Conservation (phyloP, 2,329 filamentous ascomycete species). For the Cadophora luteo-olivacea region DNA sequence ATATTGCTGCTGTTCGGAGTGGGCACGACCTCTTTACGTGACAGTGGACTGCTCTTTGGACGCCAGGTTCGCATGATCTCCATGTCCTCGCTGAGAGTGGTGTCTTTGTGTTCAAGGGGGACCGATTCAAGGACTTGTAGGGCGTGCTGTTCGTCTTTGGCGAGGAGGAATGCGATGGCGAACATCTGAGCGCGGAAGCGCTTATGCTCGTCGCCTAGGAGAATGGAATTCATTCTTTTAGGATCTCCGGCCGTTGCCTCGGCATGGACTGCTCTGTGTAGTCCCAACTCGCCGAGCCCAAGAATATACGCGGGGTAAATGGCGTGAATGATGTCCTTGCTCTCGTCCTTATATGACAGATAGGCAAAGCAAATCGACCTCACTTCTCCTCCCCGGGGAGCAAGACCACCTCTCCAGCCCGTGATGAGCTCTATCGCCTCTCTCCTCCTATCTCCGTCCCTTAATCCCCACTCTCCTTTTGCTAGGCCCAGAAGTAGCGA, state of each 20-base stretch:
- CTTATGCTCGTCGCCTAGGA: constrained; percentile 2
- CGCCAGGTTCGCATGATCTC: not conserved
- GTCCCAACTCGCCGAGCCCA: constrained; percentile 30
- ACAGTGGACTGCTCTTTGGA: not conserved
- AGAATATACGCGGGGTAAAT: constrained; percentile 28
- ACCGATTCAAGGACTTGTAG: constrained; percentile 26
- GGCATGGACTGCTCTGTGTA: constrained; percentile 24
- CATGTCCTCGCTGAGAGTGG: not conserved
- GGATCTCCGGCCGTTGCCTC: constrained; percentile 26
- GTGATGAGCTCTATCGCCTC: constrained; percentile 31
- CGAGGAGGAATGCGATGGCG: constrained; percentile 33
- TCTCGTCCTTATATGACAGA: not conserved
- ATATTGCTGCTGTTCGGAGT: not conserved
- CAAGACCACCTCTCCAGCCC: constrained; percentile 25
- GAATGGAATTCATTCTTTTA: not conserved
- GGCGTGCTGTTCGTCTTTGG: constrained; percentile 27
- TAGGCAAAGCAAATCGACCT: constrained; percentile 15
- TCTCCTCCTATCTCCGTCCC: not conserved
- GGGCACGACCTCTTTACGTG: not conserved
- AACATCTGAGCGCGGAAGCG: constrained; percentile 27
- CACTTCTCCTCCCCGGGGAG: not conserved
- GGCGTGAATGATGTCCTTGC: not conserved
- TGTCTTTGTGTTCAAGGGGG: constrained; percentile 5
- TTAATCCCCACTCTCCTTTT: not conserved
- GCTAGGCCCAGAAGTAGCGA: not conserved